Conservation (phyloP, 2,329 filamentous ascomycete species). For the Ophiostoma sp. region DNA sequence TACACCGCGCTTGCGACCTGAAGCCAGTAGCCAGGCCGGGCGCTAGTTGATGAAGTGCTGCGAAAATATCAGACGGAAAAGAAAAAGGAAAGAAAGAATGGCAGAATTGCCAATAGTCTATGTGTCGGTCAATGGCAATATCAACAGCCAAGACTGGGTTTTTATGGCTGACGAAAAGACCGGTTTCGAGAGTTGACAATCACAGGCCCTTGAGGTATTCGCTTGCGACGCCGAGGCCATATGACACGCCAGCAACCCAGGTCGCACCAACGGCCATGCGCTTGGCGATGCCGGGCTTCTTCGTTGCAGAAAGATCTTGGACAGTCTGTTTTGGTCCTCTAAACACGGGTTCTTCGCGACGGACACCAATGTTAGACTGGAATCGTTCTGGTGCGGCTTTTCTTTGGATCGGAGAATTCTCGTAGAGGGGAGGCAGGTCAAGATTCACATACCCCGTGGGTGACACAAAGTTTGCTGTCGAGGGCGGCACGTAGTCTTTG, state of each 20-base stretch:
- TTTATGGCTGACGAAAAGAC: not conserved
- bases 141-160: no score
- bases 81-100: no score
- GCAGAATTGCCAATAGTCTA: no score
- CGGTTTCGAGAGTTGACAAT: slow-evolving; percentile 29
- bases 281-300: slow-evolving; percentile 36
- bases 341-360: slow-evolving; percentile 45
- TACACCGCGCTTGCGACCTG: not conserved
- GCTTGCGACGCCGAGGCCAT: slow-evolving; percentile 52
- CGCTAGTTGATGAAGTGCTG: not conserved
- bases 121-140: no score
- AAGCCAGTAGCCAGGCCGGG: not conserved
- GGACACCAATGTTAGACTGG: slow-evolving; percentile 39
- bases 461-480: slow-evolving; percentile 55
- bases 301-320: not conserved
- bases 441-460: slow-evolving; percentile 63
- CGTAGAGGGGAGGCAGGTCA: slow-evolving; percentile 38
- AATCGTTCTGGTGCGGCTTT: not conserved
- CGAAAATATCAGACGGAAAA: not conserved
- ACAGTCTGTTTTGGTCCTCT: slow-evolving; percentile 34
- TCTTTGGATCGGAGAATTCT: not conserved
- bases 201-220: slow-evolving; percentile 45
- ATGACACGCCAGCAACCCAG: slow-evolving; percentile 51
- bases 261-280: slow-evolving; percentile 49
- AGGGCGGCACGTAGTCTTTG: slow-evolving; percentile 35